phyloP scores from a whole-genome alignment of 495 filamentous ascomycete genomes.

The Aspergillus biplanus region DNA sequence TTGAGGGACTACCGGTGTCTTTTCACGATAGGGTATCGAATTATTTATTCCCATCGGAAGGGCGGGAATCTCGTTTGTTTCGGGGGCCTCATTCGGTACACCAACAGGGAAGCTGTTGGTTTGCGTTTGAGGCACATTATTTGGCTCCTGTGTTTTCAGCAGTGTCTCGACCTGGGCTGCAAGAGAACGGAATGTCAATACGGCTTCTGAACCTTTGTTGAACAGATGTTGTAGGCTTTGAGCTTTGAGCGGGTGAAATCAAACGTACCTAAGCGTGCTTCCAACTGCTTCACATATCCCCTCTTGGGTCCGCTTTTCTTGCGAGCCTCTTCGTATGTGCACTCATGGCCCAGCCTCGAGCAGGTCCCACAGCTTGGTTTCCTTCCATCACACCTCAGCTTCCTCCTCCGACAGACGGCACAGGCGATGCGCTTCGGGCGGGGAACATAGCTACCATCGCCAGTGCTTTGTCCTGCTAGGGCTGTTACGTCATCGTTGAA shows the following conservation, averaged over 20 bases:
- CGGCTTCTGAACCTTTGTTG: neutral
- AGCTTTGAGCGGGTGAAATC: neutral
- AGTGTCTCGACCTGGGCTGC: constrained; percentile 93
- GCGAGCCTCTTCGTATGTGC: constrained; percentile 93
- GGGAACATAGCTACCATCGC: constrained; percentile 66
- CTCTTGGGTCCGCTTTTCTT: constrained; percentile 98
- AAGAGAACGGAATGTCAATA: constrained; percentile 27
- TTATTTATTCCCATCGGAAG: constrained; percentile 28
- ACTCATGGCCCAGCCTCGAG: constrained; percentile 83
- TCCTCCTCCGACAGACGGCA: constrained; percentile 91
- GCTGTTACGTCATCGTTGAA: constrained; percentile 36
- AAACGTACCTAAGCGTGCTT: constrained; percentile 82
- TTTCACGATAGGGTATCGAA: constrained; percentile 29
- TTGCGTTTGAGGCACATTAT: constrained; percentile 21
- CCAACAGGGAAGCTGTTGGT: constrained; percentile 31
- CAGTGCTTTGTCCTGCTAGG: constrained; percentile 41
- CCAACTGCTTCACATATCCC: constrained; percentile 96
- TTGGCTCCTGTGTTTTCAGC: constrained; percentile 65
- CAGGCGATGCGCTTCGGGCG: constrained; percentile 96
- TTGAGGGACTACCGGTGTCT: constrained; percentile 28
- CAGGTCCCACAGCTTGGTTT: constrained; percentile 92
- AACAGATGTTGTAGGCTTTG: too few relatives aligned
- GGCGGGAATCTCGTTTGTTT: constrained; percentile 32
- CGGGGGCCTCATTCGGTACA: constrained; percentile 29
- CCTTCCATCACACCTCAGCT: constrained; percentile 75